A percentile compares a stretch with the other conserved stretches of the same genome.
Conservation (phyloP, 768 basidiomycete genomes). For the Russula griseocarnosa region DNA sequence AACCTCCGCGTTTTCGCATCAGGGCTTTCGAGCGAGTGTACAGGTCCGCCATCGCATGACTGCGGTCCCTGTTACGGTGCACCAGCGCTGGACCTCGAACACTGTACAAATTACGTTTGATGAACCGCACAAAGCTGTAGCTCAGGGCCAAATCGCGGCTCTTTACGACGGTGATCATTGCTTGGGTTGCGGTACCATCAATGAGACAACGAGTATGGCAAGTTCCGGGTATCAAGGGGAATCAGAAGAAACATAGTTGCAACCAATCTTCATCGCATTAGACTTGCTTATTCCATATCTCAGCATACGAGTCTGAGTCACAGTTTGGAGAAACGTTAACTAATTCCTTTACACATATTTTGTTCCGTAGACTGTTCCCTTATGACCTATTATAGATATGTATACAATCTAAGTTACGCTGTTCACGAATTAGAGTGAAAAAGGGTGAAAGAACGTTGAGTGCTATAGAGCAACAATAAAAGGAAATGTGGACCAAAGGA, state of each 20-base stretch:
- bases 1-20: constrained; percentile 36
- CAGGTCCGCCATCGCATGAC: constrained; percentile 72
- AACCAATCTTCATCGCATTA: background rate
- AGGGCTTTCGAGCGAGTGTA: constrained; percentile 48
- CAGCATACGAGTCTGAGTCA: background rate
- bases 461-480: no score
- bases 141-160: constrained; percentile 76
- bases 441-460: no score
- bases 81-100: constrained; percentile 15
- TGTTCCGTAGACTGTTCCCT: no score
- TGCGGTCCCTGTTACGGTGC: constrained; percentile 36
- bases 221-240: background rate
- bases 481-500: no score
- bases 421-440: no score
- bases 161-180: constrained; percentile 75
- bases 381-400: no score
- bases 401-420: no score
- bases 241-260: background rate
- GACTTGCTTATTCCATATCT: background rate
- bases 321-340: no score
- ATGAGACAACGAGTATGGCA: constrained; percentile 12
- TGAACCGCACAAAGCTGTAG: constrained; percentile 60
- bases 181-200: constrained; percentile 76
- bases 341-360: no score
- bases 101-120: constrained; percentile 50